Conservation (phyloP, 208 protist genomes). For the Spongospora subterranea region DNA sequence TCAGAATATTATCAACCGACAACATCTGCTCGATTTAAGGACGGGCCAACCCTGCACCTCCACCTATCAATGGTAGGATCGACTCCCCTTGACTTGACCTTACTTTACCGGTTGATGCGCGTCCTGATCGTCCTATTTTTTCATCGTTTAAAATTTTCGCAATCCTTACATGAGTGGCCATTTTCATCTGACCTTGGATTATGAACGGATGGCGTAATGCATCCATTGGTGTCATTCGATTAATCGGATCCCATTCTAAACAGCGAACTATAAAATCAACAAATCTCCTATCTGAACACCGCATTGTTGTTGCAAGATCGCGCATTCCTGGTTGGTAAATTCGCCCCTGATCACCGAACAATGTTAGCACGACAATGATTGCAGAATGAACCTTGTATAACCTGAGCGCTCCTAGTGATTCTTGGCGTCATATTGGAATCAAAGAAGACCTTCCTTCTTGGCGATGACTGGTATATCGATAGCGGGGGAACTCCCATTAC, state of each 20-base stretch:
- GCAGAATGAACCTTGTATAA: not conserved
- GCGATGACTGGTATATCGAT: slow-evolving; percentile 74
- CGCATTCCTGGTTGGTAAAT: not conserved
- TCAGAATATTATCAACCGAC: too few relatives aligned
- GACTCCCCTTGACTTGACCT: not conserved
- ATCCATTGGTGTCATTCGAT: slow-evolving; percentile 56
- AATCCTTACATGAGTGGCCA: not conserved
- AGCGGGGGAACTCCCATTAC: slow-evolving; percentile 69
- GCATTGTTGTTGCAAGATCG: not conserved
- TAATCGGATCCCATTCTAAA: slow-evolving; percentile 61
- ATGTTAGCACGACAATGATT: not conserved
- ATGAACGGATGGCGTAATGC: slow-evolving; percentile 62
- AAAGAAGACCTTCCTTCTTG: slow-evolving; percentile 80
- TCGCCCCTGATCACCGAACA: not conserved
- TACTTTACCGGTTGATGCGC: not conserved
- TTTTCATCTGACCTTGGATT: not conserved
- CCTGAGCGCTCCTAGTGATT: slow-evolving; percentile 53
- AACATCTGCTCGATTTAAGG: too few relatives aligned
- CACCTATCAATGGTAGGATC: not conserved
- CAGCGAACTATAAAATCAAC: slow-evolving; percentile 59
- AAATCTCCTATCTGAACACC: slow-evolving; percentile 50
- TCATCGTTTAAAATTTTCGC: too few relatives aligned
- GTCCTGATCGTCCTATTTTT: too few relatives aligned
- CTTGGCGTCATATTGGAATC: slow-evolving; percentile 59
- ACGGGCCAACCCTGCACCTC: not conserved